Base-by-base conservation (phyloP, 495 filamentous ascomycete genomes). In the Lasiosphaeria ovina region DNA sequence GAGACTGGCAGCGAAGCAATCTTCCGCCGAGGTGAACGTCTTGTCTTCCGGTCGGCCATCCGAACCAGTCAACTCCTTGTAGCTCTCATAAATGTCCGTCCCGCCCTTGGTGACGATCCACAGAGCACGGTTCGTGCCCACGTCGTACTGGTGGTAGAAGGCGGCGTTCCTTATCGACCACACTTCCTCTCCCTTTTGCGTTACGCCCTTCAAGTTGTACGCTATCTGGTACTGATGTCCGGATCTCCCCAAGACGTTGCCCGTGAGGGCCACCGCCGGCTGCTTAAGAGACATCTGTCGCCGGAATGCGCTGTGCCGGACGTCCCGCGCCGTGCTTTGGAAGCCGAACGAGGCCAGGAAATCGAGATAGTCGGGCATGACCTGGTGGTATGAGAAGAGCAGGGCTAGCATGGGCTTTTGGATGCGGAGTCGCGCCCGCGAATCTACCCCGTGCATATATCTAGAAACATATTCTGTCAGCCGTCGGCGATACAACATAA, bases 141-240 rank as follows among this genome's bases (percentile, higher is more conserved):
- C 58, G 57, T 81, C 79, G 62, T 79, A 79, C 48, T 72, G 73
- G 57, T 81, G 77, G 59, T 79, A 72, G n/a, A 79, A 59, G 0
- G 71, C 73, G 1, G 68, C 69, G 51, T 76, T 76, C 6, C 76
- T 73, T 34, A 81, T 79, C 0, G 73, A 74, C 77, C 77, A 80
- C 12, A 65, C 56, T 14, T 61, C 51, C 16, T 45, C 38, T 17
- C 17, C 24, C 6, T 50, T 62, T n/a, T 59, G 55, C 4, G 68
- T 66, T 31, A 74, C 73, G 3, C 62, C 63, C 54, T 76, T 76
- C 10, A 79, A 66, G 58, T 74, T 80, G 55, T 76, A 80, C 52
- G 70, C 73, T 12, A 79, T 36, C 54, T 75, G 74, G 51, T 74
- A 70, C 32, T 72, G 67, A 31, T 60, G 64, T 6, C 76, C 77